Evolutionary conservation across 768 basidiomycete species (phyloP).

Genomic region (Panaeolus papilionaceus): DNA sequence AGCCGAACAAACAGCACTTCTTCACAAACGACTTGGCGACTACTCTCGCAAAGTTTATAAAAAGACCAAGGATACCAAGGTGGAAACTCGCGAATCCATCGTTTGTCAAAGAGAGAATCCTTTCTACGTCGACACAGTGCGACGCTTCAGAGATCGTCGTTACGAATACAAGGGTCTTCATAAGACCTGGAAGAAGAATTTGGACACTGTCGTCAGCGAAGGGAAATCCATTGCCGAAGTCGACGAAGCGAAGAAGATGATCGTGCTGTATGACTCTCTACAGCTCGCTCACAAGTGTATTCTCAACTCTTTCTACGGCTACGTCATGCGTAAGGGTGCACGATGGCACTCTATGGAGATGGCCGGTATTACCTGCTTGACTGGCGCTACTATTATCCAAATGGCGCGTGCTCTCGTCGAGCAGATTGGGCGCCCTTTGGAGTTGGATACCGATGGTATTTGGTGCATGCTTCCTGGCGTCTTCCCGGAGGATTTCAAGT

Average conservation of each 20-base stretch:
- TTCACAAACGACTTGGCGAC: slow-evolving; percentile 97
- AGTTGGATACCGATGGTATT: slow-evolving; percentile 98
- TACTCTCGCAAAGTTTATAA: slow-evolving; percentile 99
- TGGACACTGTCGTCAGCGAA: slow-evolving; percentile 75
- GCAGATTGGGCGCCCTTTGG: slow-evolving; percentile 95
- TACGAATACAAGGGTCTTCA: slow-evolving; percentile 99
- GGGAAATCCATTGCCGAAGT: slow-evolving; percentile 82
- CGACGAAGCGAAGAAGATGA: slow-evolving; percentile 98
- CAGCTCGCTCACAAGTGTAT: slow-evolving; percentile 99
- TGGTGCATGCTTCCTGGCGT: slow-evolving; percentile 99
- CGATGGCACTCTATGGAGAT: slow-evolving; percentile 99
- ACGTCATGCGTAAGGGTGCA: slow-evolving; percentile 99
- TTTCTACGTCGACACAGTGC: slow-evolving; percentile 99
- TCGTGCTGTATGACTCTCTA: slow-evolving; percentile 96
- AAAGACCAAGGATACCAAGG: slow-evolving; percentile 96
- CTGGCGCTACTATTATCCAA: slow-evolving; percentile 97
- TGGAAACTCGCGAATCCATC: slow-evolving; percentile 92
- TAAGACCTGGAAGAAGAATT: slow-evolving; percentile 99
- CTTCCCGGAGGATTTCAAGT: slow-evolving; percentile 98
- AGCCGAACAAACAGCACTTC: slow-evolving; percentile 87
- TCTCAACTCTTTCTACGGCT: slow-evolving; percentile 99
- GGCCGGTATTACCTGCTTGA: slow-evolving; percentile 99
- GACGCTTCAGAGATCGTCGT: slow-evolving; percentile 94
- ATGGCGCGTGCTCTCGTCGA: slow-evolving; percentile 98
- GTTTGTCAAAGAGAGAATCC: slow-evolving; percentile 98